phyloP scores from a whole-genome alignment of 2,329 filamentous ascomycete species.

The Aureobasidium sp. region DNA sequence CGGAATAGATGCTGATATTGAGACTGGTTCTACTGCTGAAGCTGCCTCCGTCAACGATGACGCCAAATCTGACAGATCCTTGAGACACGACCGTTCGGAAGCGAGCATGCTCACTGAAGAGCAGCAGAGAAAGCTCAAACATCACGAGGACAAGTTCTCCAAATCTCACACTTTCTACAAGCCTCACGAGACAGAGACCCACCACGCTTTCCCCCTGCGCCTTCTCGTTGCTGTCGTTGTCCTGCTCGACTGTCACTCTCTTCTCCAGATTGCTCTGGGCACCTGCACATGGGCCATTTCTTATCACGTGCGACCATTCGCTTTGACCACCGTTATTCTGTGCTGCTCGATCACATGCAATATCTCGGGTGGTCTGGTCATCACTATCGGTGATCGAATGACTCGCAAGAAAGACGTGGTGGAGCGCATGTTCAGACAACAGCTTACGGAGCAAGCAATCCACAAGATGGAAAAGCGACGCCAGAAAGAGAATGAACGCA shows the following conservation, averaged over 20 bases:
- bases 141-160: slow-evolving; percentile 72
- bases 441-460: slow-evolving; percentile 60
- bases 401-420: slow-evolving; percentile 82
- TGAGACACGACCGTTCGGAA: slow-evolving; percentile 41
- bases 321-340: slow-evolving; percentile 72
- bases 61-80: slow-evolving; percentile 23
- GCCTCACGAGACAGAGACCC: slow-evolving; percentile 75
- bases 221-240: slow-evolving; percentile 71
- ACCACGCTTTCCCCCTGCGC: slow-evolving; percentile 67
- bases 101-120: slow-evolving; percentile 54
- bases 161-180: slow-evolving; percentile 86
- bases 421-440: slow-evolving; percentile 66
- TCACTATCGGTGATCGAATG: slow-evolving; percentile 64
- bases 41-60: not conserved
- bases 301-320: slow-evolving; percentile 59
- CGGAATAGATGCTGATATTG: slow-evolving; percentile 7
- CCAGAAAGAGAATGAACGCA: slow-evolving; percentile 8
- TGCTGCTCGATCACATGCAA: slow-evolving; percentile 72
- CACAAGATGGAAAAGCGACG: slow-evolving; percentile 41
- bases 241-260: slow-evolving; percentile 68
- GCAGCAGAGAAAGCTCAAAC: slow-evolving; percentile 61
- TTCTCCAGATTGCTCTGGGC: slow-evolving; percentile 72
- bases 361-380: slow-evolving; percentile 66
- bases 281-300: slow-evolving; percentile 71
- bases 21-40: slow-evolving; percentile 13